These are phyloP conservation scores for Elsinoe perseae DNA, from an alignment of 2,329 filamentous ascomycete species.

Conservation along the genomic window DNA sequence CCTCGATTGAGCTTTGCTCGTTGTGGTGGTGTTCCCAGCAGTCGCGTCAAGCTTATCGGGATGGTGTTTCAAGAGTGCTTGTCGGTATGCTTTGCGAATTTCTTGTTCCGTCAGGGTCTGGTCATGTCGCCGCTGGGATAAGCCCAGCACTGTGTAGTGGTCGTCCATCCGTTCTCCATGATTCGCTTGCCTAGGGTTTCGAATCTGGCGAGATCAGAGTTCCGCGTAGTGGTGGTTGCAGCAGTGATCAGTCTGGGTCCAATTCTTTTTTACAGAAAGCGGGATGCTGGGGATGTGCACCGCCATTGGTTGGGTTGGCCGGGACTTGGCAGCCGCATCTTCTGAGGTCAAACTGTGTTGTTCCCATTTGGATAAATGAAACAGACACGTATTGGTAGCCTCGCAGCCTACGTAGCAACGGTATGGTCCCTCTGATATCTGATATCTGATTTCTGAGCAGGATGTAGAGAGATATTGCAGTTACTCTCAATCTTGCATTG, in stretches of 20 bases:
- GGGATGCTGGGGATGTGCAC: not conserved
- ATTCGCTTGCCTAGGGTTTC: constrained; percentile 59
- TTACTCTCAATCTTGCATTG: not conserved
- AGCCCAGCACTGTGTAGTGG: constrained; percentile 27
- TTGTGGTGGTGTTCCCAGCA: not conserved
- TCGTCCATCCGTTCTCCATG: constrained; percentile 20
- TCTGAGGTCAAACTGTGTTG: too few relatives aligned
- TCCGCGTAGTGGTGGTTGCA: not conserved
- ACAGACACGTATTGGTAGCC: too few relatives aligned
- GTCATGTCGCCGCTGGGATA: constrained; percentile 21
- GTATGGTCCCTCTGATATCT: too few relatives aligned
- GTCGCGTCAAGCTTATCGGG: constrained; percentile 44
- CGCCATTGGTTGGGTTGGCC: not conserved
- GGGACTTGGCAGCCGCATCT: constrained; percentile 4
- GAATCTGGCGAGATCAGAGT: not conserved
- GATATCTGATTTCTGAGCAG: too few relatives aligned
- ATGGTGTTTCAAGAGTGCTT: constrained; percentile 50
- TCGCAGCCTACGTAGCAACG: too few relatives aligned
- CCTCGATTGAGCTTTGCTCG: constrained; percentile 19
- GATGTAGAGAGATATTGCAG: not conserved
- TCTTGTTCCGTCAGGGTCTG: constrained; percentile 25
- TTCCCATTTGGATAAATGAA: too few relatives aligned
- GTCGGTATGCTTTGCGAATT: constrained; percentile 50
- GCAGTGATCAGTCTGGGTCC: not conserved
- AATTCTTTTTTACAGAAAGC: not conserved